phyloP scores from a whole-genome alignment of 352 stramenopile species.

The Phytophthora sansomeana region DNA sequence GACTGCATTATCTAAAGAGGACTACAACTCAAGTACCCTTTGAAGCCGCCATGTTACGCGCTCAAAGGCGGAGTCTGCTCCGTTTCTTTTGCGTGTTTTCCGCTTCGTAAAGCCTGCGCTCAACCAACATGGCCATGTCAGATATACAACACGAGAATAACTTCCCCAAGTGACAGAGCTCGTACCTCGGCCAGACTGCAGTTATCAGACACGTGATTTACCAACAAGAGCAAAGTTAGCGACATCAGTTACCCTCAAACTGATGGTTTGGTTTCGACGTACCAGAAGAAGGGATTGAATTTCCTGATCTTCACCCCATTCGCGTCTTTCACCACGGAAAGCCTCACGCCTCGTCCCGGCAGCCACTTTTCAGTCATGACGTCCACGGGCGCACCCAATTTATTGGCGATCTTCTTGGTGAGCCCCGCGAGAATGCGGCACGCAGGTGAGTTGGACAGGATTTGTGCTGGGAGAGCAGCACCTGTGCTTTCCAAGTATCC shows the following conservation, averaged over 20 bases:
- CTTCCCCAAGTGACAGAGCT: background rate
- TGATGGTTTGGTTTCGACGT: slow-evolving; percentile 13
- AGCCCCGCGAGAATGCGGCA: slow-evolving; percentile 79
- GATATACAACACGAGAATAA: background rate
- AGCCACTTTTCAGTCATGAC: slow-evolving; percentile 90
- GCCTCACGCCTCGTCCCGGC: slow-evolving; percentile 41
- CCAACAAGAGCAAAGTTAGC: background rate
- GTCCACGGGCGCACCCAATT: slow-evolving; percentile 77
- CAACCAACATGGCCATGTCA: background rate
- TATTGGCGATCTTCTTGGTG: slow-evolving; percentile 88
- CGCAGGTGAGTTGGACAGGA: slow-evolving; percentile 75
- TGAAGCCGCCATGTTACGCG: background rate
- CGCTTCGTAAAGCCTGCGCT: slow-evolving; percentile 22
- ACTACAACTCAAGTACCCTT: background rate
- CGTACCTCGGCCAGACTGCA: slow-evolving; percentile 19
- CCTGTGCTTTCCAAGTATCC: slow-evolving; percentile 66
- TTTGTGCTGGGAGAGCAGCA: slow-evolving; percentile 42
- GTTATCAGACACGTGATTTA: background rate
- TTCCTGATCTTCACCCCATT: slow-evolving; percentile 33
- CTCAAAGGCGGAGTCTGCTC: slow-evolving; percentile 4
- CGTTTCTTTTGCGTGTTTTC: background rate
- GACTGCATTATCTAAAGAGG: no score
- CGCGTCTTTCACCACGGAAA: slow-evolving; percentile 19
- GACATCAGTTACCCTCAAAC: background rate
- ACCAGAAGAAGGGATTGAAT: slow-evolving; percentile 87